Base-by-base conservation (phyloP, 495 filamentous ascomycete species). In the Aspergillus bridgeri region DNA sequence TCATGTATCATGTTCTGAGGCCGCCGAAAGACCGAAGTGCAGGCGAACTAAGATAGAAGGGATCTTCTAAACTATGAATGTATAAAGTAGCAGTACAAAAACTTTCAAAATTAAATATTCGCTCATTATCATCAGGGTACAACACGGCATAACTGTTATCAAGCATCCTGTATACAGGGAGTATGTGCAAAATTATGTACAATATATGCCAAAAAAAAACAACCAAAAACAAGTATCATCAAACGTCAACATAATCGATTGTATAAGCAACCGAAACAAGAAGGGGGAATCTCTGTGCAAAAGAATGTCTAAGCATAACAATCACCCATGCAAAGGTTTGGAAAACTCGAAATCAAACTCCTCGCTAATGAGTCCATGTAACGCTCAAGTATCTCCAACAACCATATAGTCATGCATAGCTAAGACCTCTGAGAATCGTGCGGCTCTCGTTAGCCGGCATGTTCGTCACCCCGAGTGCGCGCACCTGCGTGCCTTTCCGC, bases 401-500 rank as follows among this genome's bases (percentile, higher is more conserved):
- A 38, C 33, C 33, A 38, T 38, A 38, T 38, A 38, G 23, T 56
- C 33, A 60, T 11, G 21, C 38, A 23, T 67, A 64, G 23, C 61
- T 62, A 51, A 67, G 60, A 17, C 58, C 57, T 49, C 54, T 56
- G 11, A 67, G 48, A 13, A 62, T 49, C 20, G 54, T 58, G n/a
- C 58, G 48, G 21, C 57, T 58, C 23, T 67, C 65, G 19, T 42
- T 55, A 7, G 57, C 51, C 24, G 57, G 24, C 61, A 67, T 54
- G 13, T 53, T 56, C 19, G 53, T 54, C 6, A 90, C 81, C n/a
- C 85, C 86, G 24, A 92, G 69, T 13, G 84, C 79, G 57, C 87
- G 73, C 19, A 85, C 84, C 63, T 89, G 86, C 21, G 82, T 81
- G 6, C 94, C 91, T 46, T 81, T 78, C 44, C 88, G 75, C 51